Percentiles rank a stretch among this genome's conserved stretches.
phyloP scores from a whole-genome alignment of 306 rosid genomes.

The Senna siamea region DNA sequence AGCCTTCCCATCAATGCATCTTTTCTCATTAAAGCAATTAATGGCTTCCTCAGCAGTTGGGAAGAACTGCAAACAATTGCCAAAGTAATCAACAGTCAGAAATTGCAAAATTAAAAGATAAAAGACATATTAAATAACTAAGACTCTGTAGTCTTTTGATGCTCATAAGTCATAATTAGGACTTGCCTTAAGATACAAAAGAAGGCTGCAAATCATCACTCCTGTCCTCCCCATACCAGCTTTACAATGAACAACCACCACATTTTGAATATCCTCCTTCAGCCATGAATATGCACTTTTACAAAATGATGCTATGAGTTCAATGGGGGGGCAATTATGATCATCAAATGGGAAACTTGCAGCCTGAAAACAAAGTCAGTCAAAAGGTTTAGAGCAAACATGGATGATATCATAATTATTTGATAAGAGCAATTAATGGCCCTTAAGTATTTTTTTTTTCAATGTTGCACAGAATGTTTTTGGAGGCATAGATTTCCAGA shows the following conservation, averaged over 20 bases:
- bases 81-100: constrained; percentile 32
- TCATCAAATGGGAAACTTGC: constrained; percentile 94
- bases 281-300: constrained; percentile 92
- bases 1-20: constrained; percentile 95
- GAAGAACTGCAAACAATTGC: constrained; percentile 68
- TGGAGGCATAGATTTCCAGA: neutral
- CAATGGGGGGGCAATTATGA: constrained; percentile 92
- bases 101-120: constrained; percentile 6
- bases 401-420: constrained; percentile 31
- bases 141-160: constrained; percentile 25
- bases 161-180: constrained; percentile 26
- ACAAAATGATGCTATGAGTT: constrained; percentile 84
- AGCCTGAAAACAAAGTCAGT: constrained; percentile 64
- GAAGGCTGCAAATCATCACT: constrained; percentile 93
- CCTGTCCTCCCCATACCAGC: constrained; percentile 99
- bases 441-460: no score
- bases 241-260: constrained; percentile 95
- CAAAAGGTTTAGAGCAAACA: constrained; percentile 39
- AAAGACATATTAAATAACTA: constrained; percentile 21
- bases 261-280: constrained; percentile 93
- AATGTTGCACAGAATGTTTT: constrained; percentile 18
- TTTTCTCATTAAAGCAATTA: constrained; percentile 78
- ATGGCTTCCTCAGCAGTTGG: constrained; percentile 85
- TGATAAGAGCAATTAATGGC: constrained; percentile 6
- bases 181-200: constrained; percentile 81